These are phyloP conservation scores for Sphagnum magellanicum DNA, from an alignment of 228 moss, liverwort and hornwort genomes.

Conservation along the genomic window DNA sequence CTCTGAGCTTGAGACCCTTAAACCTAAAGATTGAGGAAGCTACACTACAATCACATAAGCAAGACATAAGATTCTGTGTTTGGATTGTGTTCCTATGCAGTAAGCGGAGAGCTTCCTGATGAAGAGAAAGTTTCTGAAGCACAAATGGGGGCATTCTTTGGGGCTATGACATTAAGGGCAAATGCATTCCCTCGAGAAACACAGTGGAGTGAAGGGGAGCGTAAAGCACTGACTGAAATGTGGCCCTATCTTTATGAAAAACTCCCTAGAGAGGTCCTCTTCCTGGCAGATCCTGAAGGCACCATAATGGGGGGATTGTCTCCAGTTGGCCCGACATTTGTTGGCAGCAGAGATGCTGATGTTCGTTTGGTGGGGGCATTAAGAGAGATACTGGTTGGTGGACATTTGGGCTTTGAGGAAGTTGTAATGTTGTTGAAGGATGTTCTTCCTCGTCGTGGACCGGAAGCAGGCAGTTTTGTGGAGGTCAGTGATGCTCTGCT, in stretches of 20 bases:
- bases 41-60: not conserved
- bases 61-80: not conserved
- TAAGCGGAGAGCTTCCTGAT: constrained; percentile 53
- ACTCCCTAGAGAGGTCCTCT: constrained; percentile 65
- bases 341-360: constrained; percentile 51
- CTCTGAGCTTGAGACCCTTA: not conserved
- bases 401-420: constrained; percentile 74
- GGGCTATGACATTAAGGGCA: constrained; percentile 75
- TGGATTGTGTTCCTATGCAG: constrained; percentile 21
- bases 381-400: constrained; percentile 56
- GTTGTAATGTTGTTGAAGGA: constrained; percentile 49
- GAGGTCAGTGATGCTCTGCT: constrained; percentile 64
- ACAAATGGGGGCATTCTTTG: constrained; percentile 92
- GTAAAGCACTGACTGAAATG: constrained; percentile 50
- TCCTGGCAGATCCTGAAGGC: constrained; percentile 81
- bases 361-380: constrained; percentile 62
- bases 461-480: constrained; percentile 19
- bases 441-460: constrained; percentile 52
- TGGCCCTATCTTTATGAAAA: constrained; percentile 54
- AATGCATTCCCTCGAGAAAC: constrained; percentile 66
- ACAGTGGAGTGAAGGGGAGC: constrained; percentile 84
- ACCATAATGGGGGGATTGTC: constrained; percentile 53
- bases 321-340: constrained; percentile 43
- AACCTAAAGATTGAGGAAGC: not conserved
- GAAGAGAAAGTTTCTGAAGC: constrained; percentile 62